A percentile compares a stretch with the other conserved stretches of the same genome.
Conservation (phyloP, 2,329 filamentous ascomycete genomes). For the Hymenoscyphus fructigenus region DNA sequence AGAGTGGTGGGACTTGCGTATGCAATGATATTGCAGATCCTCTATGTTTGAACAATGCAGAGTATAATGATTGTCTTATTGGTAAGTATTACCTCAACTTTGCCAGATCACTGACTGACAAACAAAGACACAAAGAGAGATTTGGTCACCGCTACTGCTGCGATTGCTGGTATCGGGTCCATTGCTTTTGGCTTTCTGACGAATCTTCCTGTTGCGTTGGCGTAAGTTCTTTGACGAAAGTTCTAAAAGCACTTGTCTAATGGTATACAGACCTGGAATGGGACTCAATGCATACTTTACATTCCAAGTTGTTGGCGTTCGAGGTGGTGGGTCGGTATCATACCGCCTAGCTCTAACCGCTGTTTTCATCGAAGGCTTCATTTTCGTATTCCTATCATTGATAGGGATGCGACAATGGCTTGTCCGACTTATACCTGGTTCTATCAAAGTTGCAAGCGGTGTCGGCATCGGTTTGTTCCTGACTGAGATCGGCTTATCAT, state of each 20-base stretch:
- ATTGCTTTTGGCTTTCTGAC: conserved; percentile 78
- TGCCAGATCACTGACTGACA: conserved; percentile 10
- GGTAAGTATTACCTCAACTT: conserved; percentile 20
- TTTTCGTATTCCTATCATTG: conserved; percentile 63
- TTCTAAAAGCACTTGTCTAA: conserved; percentile 5
- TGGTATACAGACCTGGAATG: conserved; percentile 57
- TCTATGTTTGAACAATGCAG: conserved; percentile 34
- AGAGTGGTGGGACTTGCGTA: conserved; percentile 74
- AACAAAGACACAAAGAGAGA: conserved; percentile 65
- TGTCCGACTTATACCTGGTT: conserved; percentile 62
- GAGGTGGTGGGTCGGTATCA: conserved; percentile 55
- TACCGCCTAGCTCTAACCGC: conserved; percentile 62
- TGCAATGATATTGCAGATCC: conserved; percentile 44
- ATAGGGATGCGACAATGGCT: conserved; percentile 74
- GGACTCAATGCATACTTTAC: conserved; percentile 68
- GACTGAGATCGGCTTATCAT: conserved; percentile 67
- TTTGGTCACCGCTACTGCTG: conserved; percentile 80
- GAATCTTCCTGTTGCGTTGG: conserved; percentile 75
- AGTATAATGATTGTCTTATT: conserved; percentile 46
- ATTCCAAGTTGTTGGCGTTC: conserved; percentile 64
- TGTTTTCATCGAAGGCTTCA: conserved; percentile 63
- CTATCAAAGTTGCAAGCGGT: conserved; percentile 64
- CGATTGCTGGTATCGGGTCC: conserved; percentile 71
- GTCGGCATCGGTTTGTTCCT: conserved; percentile 66
- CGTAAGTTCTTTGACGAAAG: conserved; percentile 50